Conservation (phyloP, 805 yeast species). For the Zygosaccharomyces gambellarensis region DNA sequence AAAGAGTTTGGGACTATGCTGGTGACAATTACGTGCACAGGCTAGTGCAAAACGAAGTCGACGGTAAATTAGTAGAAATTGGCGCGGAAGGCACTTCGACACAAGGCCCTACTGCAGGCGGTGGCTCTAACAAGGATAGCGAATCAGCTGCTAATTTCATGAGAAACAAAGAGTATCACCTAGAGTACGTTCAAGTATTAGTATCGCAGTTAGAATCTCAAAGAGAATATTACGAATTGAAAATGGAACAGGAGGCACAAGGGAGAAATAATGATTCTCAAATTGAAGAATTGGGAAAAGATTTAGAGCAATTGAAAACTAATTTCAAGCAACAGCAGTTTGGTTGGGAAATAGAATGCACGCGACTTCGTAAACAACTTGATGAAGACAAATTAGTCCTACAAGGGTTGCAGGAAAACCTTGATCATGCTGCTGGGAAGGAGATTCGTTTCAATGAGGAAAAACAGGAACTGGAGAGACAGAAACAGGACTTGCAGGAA, state of each 20-base stretch:
- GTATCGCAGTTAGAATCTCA: constrained; percentile 82
- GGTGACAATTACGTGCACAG: constrained; percentile 89
- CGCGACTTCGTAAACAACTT: constrained; percentile 19
- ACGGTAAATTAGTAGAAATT: constrained; percentile 84
- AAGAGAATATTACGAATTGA: constrained; percentile 70
- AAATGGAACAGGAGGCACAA: constrained; percentile 36
- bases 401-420: constrained; percentile 45
- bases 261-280: constrained; percentile 14
- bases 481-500: constrained; percentile 50
- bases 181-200: constrained; percentile 75
- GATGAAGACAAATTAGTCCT: constrained; percentile 35
- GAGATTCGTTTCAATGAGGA: constrained; percentile 35
- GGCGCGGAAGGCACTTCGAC: constrained; percentile 32
- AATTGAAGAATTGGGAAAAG: constrained; percentile 15
- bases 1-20: constrained; percentile 92
- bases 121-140: constrained; percentile 12
- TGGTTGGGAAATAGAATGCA: constrained; percentile 14
- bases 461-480: constrained; percentile 34
- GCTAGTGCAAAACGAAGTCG: constrained; percentile 74
- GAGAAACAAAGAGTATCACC: constrained; percentile 54
- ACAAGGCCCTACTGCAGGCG: constrained; percentile 5
- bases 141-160: constrained; percentile 19
- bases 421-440: constrained; percentile 39
- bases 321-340: constrained; percentile 16
- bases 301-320: constrained; percentile 19